Conservation (phyloP, 1,284 basidiomycete species). For the Meira miltonrushii region DNA sequence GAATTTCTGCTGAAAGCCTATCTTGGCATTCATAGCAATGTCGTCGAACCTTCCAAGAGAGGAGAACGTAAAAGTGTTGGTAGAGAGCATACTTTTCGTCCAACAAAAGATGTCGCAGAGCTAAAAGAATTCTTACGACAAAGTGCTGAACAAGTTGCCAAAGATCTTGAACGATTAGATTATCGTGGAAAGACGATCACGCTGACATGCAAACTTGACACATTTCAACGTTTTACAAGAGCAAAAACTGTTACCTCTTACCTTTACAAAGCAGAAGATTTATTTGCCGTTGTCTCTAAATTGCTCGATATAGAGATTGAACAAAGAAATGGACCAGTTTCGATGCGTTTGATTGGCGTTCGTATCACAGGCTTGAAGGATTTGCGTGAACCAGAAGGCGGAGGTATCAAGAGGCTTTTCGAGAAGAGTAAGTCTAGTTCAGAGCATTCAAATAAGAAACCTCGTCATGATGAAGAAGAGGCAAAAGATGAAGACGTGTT, state of each 20-base stretch:
- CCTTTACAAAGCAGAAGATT: constrained; percentile 30
- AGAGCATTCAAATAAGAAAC: constrained; percentile 15
- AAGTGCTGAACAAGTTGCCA: constrained; percentile 34
- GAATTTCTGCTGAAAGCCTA: constrained; percentile 41
- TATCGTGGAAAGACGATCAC: constrained; percentile 43
- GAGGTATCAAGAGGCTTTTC: constrained; percentile 2
- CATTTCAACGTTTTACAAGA: constrained; percentile 44
- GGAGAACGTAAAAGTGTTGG: constrained; percentile 46
- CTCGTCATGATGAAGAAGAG: neutral
- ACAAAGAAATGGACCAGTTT: constrained; percentile 17
- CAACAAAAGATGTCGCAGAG: constrained; percentile 24
- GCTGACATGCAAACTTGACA: constrained; percentile 39
- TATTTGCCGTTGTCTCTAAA: constrained; percentile 28
- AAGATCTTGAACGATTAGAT: constrained; percentile 35
- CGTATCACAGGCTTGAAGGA: constrained; percentile 28
- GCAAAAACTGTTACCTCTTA: constrained; percentile 21
- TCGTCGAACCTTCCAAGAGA: constrained; percentile 39
- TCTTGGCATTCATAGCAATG: constrained; percentile 38
- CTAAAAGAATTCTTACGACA: constrained; percentile 30
- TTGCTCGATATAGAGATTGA: constrained; percentile 35
- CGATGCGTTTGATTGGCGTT: constrained; percentile 41
- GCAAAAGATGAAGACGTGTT: constrained; percentile 1
- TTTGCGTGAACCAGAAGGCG: constrained; percentile 8
- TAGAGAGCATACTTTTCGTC: constrained; percentile 47
- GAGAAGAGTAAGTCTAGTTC: neutral